A percentile compares a stretch with the other conserved stretches of the same genome.
phyloP scores from a whole-genome alignment of 1,139 yeast species.

The Geotrichum australiense region DNA sequence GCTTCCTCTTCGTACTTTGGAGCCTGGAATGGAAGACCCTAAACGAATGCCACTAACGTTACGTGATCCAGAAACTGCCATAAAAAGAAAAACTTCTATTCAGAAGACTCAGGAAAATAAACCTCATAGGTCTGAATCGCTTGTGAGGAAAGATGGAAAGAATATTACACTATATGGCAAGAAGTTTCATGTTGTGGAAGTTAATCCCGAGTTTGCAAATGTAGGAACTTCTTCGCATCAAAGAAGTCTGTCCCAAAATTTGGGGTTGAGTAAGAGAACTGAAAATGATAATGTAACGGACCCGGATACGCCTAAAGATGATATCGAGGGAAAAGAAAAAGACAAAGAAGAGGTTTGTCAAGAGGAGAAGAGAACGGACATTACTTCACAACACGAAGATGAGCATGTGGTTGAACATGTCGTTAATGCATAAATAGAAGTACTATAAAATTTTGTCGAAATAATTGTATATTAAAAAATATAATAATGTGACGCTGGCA shows the following conservation, averaged over 20 bases:
- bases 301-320: no score
- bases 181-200: slow-evolving; percentile 32
- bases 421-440: no score
- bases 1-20: neutral
- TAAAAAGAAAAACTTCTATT: slow-evolving; percentile 1
- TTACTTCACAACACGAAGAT: no score
- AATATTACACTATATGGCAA: slow-evolving; percentile 30
- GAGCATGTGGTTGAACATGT: no score
- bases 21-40: neutral
- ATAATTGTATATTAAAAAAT: no score
- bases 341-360: no score
- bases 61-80: slow-evolving; percentile 3
- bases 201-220: slow-evolving; percentile 30
- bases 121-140: slow-evolving; percentile 26
- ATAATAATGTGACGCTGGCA: no score
- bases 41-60: slow-evolving; percentile 14
- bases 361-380: no score
- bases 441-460: no score
- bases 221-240: slow-evolving; percentile 4
- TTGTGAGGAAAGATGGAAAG: slow-evolving; percentile 28
- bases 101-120: neutral
- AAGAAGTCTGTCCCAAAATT: slow-evolving; percentile 5
- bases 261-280: no score
- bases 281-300: no score
- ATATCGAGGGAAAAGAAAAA: no score